Percentiles rank a stretch among this genome's conserved stretches.
Conservation (phyloP, 345 rosid species). For the Odontarrhena argentea region DNA sequence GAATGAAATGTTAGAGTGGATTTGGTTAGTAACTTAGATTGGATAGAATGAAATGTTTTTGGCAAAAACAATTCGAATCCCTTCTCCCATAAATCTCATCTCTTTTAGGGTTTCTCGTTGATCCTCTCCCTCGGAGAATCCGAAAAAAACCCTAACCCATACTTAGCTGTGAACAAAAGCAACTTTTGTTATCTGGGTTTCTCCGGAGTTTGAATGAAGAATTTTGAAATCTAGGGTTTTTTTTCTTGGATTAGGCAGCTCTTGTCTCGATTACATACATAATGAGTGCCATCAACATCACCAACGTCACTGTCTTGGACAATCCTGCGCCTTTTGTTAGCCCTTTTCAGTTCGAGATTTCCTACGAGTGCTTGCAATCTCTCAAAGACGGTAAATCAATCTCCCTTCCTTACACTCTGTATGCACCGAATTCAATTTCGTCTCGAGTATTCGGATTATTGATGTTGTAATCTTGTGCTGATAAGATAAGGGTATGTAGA, state of each 20-base stretch:
- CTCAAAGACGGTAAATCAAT: conserved; percentile 78
- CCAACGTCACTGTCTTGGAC: conserved; percentile 86
- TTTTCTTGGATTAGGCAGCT: background rate
- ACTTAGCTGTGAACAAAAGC: background rate
- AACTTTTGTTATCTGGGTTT: conserved; percentile 8
- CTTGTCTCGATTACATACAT: conserved; percentile 23
- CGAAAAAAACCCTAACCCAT: background rate
- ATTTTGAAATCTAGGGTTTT: conserved; percentile 38
- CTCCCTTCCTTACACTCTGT: background rate
- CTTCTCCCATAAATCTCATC: background rate
- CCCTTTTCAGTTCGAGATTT: conserved; percentile 96
- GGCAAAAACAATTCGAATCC: background rate
- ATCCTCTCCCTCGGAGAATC: background rate
- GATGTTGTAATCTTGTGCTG: too few relatives aligned
- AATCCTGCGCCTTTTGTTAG: conserved; percentile 85
- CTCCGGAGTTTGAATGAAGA: conserved; percentile 34
- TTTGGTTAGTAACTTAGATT: too few relatives aligned
- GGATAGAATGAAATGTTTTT: too few relatives aligned
- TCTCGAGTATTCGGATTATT: too few relatives aligned
- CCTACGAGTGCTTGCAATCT: conserved; percentile 93
- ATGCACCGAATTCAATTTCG: background rate
- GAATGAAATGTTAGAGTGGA: too few relatives aligned
- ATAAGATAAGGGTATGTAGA: too few relatives aligned
- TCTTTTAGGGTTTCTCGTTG: background rate
- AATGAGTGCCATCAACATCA: conserved; percentile 93